Base-by-base conservation (phyloP, 257 asterid genomes). In the Scutellaria barbata region DNA sequence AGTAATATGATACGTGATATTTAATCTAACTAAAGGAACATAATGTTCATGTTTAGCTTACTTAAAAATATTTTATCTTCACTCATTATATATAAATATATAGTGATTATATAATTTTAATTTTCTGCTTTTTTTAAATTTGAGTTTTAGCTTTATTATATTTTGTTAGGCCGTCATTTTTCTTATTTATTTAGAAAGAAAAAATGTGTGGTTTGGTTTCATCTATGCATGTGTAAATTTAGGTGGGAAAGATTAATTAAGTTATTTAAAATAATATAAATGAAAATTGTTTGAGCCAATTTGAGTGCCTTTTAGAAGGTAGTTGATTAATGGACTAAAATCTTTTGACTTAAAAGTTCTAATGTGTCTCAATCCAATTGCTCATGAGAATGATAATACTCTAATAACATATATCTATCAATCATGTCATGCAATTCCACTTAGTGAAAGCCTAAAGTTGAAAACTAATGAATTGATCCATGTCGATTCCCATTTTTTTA, bases 291-390 rank as follows among this genome's bases (percentile, higher is more conserved):
- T 50, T 22, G 46, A 14, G 63, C 52, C 68, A 51, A 50, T 35
- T 11, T 20, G 48, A 52, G 42, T 39, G 37, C n/a, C 7, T 0
- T 40, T n/a, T 47, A 9, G 42, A 64, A 43, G 66, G 58, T 73
- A 43, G 72, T 63, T 64, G 72, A 54, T 54, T 40, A 63, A 41
- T 72, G 6, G 68, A 60, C 51, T 13, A 12, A 35, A 45, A 63
- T 25, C 50, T 63, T 40, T 48, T 69, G n/a, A 40, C 37, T 52
- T 41, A 9, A 46, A 43, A 11, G 8, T 42, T 33, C 25, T 3
- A 7, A 16, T 8, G 22, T 40, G 41, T 61, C 76, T 35, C 18
- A 50, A 61, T 61, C 63, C 70, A 62, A 35, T 50, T 5, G 62
- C 20, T 20, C 53, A 47, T 10, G 1, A 35, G 40, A 58, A 71